phyloP scores from a whole-genome alignment of 139 green algal genomes.

The Picochlorum sp. region DNA sequence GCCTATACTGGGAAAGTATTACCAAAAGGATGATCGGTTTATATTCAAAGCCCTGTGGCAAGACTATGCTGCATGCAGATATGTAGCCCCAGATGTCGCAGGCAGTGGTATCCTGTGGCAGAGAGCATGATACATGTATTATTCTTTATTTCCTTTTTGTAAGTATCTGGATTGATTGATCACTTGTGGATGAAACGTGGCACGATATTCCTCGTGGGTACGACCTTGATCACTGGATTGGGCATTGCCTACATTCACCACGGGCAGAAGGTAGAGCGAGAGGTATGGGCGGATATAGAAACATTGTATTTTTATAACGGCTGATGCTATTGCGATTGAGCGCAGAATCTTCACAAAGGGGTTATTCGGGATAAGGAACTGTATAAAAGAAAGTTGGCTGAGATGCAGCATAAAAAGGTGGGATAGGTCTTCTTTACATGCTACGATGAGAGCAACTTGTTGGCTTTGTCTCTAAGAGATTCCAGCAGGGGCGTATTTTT shows the following conservation, averaged over 20 bases:
- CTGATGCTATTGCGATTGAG: neutral
- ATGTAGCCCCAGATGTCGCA: conserved; percentile 43
- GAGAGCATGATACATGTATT: neutral
- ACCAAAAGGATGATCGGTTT: conserved; percentile 54
- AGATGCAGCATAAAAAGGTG: conserved; percentile 6
- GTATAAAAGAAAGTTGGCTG: conserved; percentile 29
- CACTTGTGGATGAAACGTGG: neutral
- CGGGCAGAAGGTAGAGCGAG: conserved; percentile 17
- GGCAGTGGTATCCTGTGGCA: conserved; percentile 44
- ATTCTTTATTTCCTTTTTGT: neutral
- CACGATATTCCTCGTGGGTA: neutral
- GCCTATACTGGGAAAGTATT: conserved; percentile 67
- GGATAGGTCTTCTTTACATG: neutral
- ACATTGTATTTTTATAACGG: neutral
- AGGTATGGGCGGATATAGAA: conserved; percentile 11
- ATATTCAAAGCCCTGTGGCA: conserved; percentile 60
- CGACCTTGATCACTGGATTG: conserved; percentile 7
- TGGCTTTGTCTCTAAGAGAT: neutral
- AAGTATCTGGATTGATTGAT: neutral
- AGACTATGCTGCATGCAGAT: conserved; percentile 38
- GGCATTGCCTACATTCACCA: conserved; percentile 20
- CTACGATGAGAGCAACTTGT: neutral
- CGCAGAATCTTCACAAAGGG: conserved; percentile 35
- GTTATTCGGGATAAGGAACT: conserved; percentile 33
- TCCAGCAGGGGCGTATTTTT: too few relatives aligned